phyloP scores from a whole-genome alignment of 2,329 filamentous ascomycete genomes.

The Colletotrichum graminicola region DNA sequence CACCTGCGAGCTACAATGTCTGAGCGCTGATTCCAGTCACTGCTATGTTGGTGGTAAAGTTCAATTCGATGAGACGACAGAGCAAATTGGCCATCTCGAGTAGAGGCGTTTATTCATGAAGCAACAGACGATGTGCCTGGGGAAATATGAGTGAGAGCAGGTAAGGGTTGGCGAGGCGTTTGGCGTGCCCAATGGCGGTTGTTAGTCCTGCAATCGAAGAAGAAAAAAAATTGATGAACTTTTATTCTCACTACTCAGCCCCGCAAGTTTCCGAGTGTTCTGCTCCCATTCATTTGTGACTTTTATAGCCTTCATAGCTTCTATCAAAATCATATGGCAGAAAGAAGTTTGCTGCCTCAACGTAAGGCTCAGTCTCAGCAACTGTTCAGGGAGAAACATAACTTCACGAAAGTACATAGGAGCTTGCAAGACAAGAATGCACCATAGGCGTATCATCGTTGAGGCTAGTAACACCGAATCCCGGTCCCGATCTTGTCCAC shows the following conservation, averaged over 20 bases:
- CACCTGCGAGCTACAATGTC: background rate
- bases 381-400: background rate
- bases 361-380: background rate
- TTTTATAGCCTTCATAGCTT: background rate
- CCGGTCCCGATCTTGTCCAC: background rate
- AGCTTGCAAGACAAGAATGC: background rate
- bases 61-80: background rate
- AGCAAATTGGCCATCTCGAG: background rate
- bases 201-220: background rate
- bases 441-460: background rate
- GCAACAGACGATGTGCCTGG: background rate
- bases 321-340: background rate
- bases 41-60: background rate
- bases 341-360: background rate
- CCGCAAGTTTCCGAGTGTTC: background rate
- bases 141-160: background rate
- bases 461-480: background rate
- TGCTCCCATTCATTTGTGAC: background rate
- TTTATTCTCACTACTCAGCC: background rate
- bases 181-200: slow-evolving; percentile 16
- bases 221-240: background rate
- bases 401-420: background rate
- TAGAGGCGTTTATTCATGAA: background rate
- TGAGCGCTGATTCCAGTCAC: background rate
- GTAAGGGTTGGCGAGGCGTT: slow-evolving; percentile 32